Evolutionary conservation across 1,284 basidiomycete species (phyloP).

Genomic region (Papiliotrema fonsecae): DNA sequence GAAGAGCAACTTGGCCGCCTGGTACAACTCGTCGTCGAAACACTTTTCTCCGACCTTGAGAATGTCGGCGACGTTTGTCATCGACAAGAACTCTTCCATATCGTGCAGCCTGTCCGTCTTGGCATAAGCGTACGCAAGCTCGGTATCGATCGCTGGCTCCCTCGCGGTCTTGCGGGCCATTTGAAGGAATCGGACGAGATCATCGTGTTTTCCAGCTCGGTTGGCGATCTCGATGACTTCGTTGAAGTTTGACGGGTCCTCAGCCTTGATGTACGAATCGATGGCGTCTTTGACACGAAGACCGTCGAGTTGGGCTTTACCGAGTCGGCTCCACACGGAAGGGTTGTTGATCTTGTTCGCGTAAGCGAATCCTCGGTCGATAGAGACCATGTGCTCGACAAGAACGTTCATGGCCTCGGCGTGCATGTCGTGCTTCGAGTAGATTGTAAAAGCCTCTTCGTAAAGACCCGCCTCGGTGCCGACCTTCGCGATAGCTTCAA

Average conservation of each 20-base stretch:
- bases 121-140: conserved; percentile 92
- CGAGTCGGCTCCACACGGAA: conserved; percentile 94
- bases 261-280: conserved; percentile 98
- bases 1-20: conserved; percentile 93
- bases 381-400: conserved; percentile 96
- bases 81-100: conserved; percentile 98
- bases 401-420: conserved; percentile 94
- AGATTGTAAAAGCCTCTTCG: conserved; percentile 95
- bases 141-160: conserved; percentile 97
- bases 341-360: conserved; percentile 96
- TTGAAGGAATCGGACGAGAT: conserved; percentile 94
- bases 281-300: conserved; percentile 98
- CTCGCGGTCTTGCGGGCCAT: conserved; percentile 98
- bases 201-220: conserved; percentile 96
- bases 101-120: conserved; percentile 96
- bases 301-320: conserved; percentile 98
- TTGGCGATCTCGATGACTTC: conserved; percentile 97
- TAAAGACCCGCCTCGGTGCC: conserved; percentile 93
- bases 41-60: conserved; percentile 97
- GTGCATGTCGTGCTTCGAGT: conserved; percentile 91
- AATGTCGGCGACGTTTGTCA: conserved; percentile 98
- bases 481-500: conserved; percentile 91
- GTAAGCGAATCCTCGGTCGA: conserved; percentile 94
- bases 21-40: conserved; percentile 97
- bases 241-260: conserved; percentile 89